Conservation (phyloP, 2,329 filamentous ascomycete species). For the Arthrinium puccinioides region DNA sequence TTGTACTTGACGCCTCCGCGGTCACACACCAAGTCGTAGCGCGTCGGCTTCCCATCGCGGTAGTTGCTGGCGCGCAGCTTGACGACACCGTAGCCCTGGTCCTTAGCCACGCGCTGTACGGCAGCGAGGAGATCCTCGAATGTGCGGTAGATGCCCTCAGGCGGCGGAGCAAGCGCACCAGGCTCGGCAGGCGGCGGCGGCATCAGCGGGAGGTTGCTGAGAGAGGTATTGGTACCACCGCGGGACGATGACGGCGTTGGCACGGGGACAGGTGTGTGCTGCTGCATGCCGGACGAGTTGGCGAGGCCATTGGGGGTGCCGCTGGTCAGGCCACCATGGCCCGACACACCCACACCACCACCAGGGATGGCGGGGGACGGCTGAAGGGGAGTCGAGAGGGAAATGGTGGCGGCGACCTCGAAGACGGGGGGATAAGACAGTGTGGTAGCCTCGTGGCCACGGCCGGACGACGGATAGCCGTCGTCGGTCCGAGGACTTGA, state of each 20-base stretch:
- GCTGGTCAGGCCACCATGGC: slow-evolving; percentile 17
- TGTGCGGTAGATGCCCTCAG: slow-evolving; percentile 51
- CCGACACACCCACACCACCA: slow-evolving; percentile 1
- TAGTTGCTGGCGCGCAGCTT: slow-evolving; percentile 58
- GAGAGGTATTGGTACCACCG: background rate
- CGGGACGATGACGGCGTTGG: slow-evolving; percentile 6
- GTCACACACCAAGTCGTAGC: slow-evolving; percentile 57
- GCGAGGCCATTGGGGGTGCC: slow-evolving; percentile 11
- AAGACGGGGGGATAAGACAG: background rate
- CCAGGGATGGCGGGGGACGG: slow-evolving; percentile 23
- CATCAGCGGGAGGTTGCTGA: too few species aligned
- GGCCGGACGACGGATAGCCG: too few species aligned
- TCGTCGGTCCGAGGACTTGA: too few species aligned
- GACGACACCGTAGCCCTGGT: slow-evolving; percentile 56
- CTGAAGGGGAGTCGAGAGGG: slow-evolving; percentile 18
- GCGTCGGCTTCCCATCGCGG: slow-evolving; percentile 53
- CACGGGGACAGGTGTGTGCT: slow-evolving; percentile 9
- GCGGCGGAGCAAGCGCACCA: slow-evolving; percentile 42
- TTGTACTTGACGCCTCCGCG: slow-evolving; percentile 58
- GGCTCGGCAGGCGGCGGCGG: slow-evolving; percentile 11
- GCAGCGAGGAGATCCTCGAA: slow-evolving; percentile 53
- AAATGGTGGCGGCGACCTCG: slow-evolving; percentile 29
- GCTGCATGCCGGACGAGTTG: slow-evolving; percentile 1
- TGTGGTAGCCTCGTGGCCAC: slow-evolving; percentile 1
- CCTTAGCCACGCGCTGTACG: slow-evolving; percentile 53